Percentiles rank a stretch among this genome's conserved stretches.
Evolutionary conservation across 495 filamentous ascomycete species (phyloP).

Genomic region (Friedmanniomyces endolithicus): DNA sequence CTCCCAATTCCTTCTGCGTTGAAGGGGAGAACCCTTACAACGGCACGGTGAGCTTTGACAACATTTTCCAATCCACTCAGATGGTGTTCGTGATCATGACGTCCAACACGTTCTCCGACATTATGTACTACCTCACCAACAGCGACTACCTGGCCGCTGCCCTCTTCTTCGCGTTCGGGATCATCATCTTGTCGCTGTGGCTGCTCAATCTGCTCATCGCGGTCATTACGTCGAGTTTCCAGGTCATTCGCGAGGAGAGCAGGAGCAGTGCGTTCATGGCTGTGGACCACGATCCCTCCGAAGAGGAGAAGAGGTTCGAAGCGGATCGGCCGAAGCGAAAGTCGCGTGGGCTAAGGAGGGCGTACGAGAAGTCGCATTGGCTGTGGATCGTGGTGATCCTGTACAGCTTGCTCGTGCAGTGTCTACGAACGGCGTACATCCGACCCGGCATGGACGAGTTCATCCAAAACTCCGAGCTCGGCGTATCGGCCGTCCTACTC

Average conservation of each 20-base stretch:
- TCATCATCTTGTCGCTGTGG: conserved; percentile 93
- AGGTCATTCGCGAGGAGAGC: conserved; percentile 95
- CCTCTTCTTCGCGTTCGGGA: conserved; percentile 61
- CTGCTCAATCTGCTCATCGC: conserved; percentile 93
- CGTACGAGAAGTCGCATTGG: conserved; percentile 60
- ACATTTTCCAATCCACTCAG: conserved; percentile 80
- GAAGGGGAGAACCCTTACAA: conserved; percentile 70
- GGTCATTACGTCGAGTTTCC: conserved; percentile 96
- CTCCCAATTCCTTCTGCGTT: conserved; percentile 66
- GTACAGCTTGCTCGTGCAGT: conserved; percentile 62
- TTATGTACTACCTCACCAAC: conserved; percentile 84
- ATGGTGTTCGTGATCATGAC: conserved; percentile 99
- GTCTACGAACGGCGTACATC: conserved; percentile 66
- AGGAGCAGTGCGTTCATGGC: conserved; percentile 83
- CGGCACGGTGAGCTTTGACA: conserved; percentile 85
- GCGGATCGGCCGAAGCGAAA: conserved; percentile 30
- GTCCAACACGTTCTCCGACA: conserved; percentile 86
- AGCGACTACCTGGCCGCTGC: conserved; percentile 81
- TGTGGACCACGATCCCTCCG: conserved; percentile 37
- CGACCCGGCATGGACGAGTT: conserved; percentile 38
- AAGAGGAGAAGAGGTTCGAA: conserved; percentile 29
- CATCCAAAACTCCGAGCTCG: conserved; percentile 56
- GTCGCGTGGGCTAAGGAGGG: conserved; percentile 46
- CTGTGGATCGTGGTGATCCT: conserved; percentile 74
- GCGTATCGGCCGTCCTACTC: conserved; percentile 67